phyloP scores from a whole-genome alignment of 2,329 filamentous ascomycete species.

The Laburnicola sp. region DNA sequence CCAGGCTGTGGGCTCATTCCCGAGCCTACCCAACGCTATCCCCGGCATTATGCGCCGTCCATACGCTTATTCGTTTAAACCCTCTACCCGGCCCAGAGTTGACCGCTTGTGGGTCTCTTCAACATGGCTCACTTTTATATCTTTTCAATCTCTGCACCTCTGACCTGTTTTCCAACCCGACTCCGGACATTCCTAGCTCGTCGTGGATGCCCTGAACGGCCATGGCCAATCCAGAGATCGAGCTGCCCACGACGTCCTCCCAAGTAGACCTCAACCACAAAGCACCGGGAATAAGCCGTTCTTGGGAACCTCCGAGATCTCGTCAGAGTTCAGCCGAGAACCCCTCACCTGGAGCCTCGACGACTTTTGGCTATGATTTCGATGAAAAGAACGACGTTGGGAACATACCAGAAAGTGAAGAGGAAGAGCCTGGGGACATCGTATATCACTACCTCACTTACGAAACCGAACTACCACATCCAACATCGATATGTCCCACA shows the following conservation, averaged over 20 bases:
- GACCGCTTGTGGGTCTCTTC: slow-evolving; percentile 14
- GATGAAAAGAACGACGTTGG: slow-evolving; percentile 19
- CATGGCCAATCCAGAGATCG: slow-evolving; percentile 47
- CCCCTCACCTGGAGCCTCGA: slow-evolving; percentile 14
- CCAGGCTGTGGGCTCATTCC: slow-evolving; percentile 7
- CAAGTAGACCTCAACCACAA: slow-evolving; percentile 13
- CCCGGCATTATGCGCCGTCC: slow-evolving; percentile 1
- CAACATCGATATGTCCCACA: slow-evolving; percentile 42
- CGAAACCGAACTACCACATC: slow-evolving; percentile 60
- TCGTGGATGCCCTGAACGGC: slow-evolving; percentile 9
- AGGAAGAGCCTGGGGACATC: slow-evolving; percentile 42
- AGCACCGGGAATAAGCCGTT: slow-evolving; percentile 37
- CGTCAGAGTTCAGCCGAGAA: slow-evolving; percentile 2
- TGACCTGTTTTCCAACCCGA: not conserved
- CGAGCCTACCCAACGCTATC: slow-evolving; percentile 11
- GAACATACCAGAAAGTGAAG: slow-evolving; percentile 12
- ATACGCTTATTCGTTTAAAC: slow-evolving; percentile 12
- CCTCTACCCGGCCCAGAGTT: slow-evolving; percentile 8
- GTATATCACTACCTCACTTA: slow-evolving; percentile 65
- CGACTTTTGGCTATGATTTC: slow-evolving; percentile 15
- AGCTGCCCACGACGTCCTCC: slow-evolving; percentile 33
- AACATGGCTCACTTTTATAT: slow-evolving; percentile 10
- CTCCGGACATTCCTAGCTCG: not conserved
- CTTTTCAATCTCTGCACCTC: slow-evolving; percentile 9
- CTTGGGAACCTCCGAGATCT: slow-evolving; percentile 13